Base-by-base conservation (phyloP, 2,329 filamentous ascomycete genomes). In the Sporothrix schenckii region DNA sequence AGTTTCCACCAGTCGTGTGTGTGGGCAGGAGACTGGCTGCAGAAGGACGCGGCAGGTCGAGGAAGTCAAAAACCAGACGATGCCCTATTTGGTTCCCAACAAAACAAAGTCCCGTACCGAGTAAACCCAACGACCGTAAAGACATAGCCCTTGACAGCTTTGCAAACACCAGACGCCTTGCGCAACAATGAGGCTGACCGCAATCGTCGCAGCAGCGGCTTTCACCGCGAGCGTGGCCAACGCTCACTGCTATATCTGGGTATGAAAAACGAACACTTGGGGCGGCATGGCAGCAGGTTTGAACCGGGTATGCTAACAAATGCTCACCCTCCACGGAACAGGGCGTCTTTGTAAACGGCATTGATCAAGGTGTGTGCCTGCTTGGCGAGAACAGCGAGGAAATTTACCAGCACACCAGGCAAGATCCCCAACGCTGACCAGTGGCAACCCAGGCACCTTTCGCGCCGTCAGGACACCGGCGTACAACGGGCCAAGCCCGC, bases 401-500 rank as follows among this genome's bases (percentile, higher is more conserved):
- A 41, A 3, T 21, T 2, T 13, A 39, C 24, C 7, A 21, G 34
- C 56, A 3, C 30, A 41, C 2, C 34, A 34, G 1, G 19, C 6
- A 24, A 7, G 19, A 56, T 5, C 21, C 2, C 11, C 16, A 63
- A 52, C 6, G 34, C 56, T 69, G n/a, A 69, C 50, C 44, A n/a
- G 11, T n/a, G 16, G n/a, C 7, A n/a, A 11, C n/a, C 24, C 19
- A 70, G 69, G 69, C 19, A 74, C 73, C 24, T 73, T 73, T 61
- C 72, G 71, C 19, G 74, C 63, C 19, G 74, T 76, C 47, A 70
- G 75, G 10, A 73, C 72, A 2, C 75, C 74, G 14, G 73, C 75
- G 6, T 75, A 74, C 76, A 81, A 80, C 60, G 78, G 76, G 6
- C 77, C 77, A 7, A 77, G 77, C 13, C 76, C 77, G 1, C 71